Evolutionary conservation across 225 moss, liverwort and hornwort genomes (phyloP), one percentile per base, ranked within the genome.

Genomic region (Marchantia polymorpha): DNA sequence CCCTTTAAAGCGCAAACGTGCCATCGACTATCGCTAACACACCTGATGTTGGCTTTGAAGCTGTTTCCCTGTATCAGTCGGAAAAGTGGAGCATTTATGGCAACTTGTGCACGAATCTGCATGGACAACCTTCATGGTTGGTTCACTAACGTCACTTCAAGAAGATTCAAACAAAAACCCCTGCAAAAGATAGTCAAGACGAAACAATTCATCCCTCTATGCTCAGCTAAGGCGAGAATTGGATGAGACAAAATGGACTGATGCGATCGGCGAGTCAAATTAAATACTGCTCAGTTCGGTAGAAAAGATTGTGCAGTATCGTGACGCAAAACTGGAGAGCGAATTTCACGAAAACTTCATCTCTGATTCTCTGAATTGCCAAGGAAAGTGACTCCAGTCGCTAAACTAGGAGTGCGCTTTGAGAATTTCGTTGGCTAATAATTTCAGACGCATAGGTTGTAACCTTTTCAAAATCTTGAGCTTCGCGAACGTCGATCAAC

Each of bases 61-160:
- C 91, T 90, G 58, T 86, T 91, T 23, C 96, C 93, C 90, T 92
- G 81, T 74, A 94, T 93, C 9, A 91, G 82, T 49, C 92, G 88
- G 65, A 94, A 96, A 17, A 96, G 91, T 23, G 96, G 92, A 46
- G 90, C 92, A 27, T 79, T 86, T 29, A 83, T 80, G 11, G 96
- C 86, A 9, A 85, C 86, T 58, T 88, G 48, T 0, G 82, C 91
- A 59, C 94, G 96, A 53, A 86, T 69, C 87, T 87, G 87, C 79
- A 78, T 30, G 59, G 0, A 63, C 23, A 63, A 39, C 27, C 53
- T 74, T 74, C 22, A 49, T 50, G n/a, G 50, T 71, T 71, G 8
- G 50, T 71, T 71, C 23, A 71, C 39, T 39, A 39, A 39, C 39
- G 39, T 39, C 39, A 39, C 71, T 47, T 70, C 59, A 59, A 11